Evolutionary conservation across 2,329 filamentous ascomycete genomes (phyloP), one percentile per base, ranked within the genome.

Genomic region (Magnaporthiopsis incrustans): DNA sequence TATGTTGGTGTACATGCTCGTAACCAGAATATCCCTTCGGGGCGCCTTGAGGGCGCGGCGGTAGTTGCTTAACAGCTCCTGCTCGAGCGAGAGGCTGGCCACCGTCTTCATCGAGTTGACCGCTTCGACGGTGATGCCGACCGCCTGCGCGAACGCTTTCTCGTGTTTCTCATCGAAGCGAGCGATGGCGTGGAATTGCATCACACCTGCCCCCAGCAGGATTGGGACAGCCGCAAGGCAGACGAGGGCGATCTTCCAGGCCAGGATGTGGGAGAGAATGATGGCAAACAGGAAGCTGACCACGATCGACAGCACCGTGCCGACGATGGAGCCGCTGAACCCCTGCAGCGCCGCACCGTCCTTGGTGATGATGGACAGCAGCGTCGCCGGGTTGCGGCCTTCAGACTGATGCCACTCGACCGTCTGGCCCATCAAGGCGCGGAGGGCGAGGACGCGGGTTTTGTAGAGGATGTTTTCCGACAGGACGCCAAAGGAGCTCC

Each of bases 231-330:
- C 80, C 0, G 88, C 82, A 7, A 92, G 78, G 64, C 88, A 88
- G 4, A 92, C 89, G 18, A 92, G 75, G 0, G 89, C 89, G 66
- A 92, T 90, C 70, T 85, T 89, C 90, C 89, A 92, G 3, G 87
- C 87, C 60, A 92, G 79, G 59, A 91, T 84, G 67, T 90, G 87
- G 0, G 88, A 85, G 12, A 92, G 71, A 35, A 89, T 83, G 64
- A 91, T 86, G 1, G 86, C 88, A 0, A 83, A 85, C 22, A 91
- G 67, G 33, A 91, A 84, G 72, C 89, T 91, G 67, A 91, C 81
- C 3, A 82, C 68, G 27, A 90, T 88, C 0, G 88, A 86, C 65
- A 91, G 85, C 26, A 90, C 75, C 0, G 86, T 89, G 7, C 89
- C 88, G 64, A 91, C 79, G 56, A 90, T 87, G 6, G 86, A 88